phyloP scores from a whole-genome alignment of 1,284 basidiomycete genomes.

The Cutaneotrichosporon arboriforme region DNA sequence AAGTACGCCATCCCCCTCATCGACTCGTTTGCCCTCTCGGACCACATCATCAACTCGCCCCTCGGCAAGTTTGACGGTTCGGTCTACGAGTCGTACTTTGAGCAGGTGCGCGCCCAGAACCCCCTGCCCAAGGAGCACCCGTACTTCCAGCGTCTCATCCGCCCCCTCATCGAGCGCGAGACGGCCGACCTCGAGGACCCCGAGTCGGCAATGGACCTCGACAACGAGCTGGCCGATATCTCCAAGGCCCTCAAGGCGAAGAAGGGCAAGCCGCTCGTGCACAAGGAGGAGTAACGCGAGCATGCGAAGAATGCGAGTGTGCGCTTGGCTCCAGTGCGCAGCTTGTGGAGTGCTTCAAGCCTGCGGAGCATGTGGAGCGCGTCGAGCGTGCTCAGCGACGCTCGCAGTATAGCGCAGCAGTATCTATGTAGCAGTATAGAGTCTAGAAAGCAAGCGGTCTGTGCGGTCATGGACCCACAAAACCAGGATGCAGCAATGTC shows the following conservation, averaged over 20 bases:
- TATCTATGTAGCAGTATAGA: background rate
- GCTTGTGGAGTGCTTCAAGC: too few relatives aligned
- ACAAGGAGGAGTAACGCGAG: conserved; percentile 4
- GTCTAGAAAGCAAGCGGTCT: background rate
- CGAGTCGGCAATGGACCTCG: conserved; percentile 51
- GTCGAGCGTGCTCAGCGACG: too few relatives aligned
- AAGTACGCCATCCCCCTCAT: conserved; percentile 52
- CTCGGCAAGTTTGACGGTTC: conserved; percentile 53
- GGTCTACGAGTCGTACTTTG: conserved; percentile 52
- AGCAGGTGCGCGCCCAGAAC: conserved; percentile 48
- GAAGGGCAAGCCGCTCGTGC: conserved; percentile 5
- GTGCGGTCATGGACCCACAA: background rate
- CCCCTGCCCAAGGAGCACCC: conserved; percentile 49
- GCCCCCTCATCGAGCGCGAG: conserved; percentile 52
- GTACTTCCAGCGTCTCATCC: conserved; percentile 55
- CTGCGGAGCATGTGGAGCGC: too few relatives aligned
- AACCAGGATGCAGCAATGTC: background rate
- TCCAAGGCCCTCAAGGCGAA: conserved; percentile 21
- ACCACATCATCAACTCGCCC: conserved; percentile 58
- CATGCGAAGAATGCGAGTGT: too few relatives aligned
- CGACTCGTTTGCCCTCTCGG: conserved; percentile 54
- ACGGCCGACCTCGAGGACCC: conserved; percentile 48
- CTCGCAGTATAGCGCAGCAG: too few relatives aligned
- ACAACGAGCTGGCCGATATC: conserved; percentile 39
- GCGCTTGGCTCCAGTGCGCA: too few relatives aligned